Evolutionary conservation across 495 filamentous ascomycete species (phyloP).

Genomic region (Penicillium steckii): DNA sequence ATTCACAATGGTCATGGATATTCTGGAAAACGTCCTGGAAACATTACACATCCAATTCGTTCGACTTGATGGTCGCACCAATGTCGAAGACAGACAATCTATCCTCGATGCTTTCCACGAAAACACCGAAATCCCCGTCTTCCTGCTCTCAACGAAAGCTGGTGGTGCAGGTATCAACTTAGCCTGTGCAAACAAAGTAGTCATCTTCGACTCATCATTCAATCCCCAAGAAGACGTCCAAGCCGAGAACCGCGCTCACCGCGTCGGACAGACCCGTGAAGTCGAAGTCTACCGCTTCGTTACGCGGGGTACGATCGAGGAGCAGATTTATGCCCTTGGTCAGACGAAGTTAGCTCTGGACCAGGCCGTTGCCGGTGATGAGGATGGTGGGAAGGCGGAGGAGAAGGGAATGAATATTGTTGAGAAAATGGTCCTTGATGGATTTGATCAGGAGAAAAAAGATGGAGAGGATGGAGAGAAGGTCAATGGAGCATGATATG

Average conservation of each 20-base stretch:
- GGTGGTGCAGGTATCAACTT: constrained; percentile 96
- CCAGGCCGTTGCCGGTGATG: constrained; percentile 71
- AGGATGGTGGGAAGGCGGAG: constrained; percentile 50
- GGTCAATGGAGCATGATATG: too few species aligned
- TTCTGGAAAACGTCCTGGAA: constrained; percentile 79
- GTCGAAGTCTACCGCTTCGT: constrained; percentile 87
- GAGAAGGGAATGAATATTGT: constrained; percentile 60
- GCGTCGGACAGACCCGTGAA: constrained; percentile 84
- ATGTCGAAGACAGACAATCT: constrained; percentile 77
- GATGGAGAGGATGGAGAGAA: constrained; percentile 28
- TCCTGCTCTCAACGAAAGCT: constrained; percentile 88
- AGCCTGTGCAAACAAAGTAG: constrained; percentile 91
- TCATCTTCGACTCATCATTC: constrained; percentile 94
- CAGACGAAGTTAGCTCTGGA: constrained; percentile 93
- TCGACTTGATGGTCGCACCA: constrained; percentile 81
- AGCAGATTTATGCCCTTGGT: constrained; percentile 85
- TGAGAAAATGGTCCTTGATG: constrained; percentile 57
- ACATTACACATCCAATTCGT: constrained; percentile 71
- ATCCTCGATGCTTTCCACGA: constrained; percentile 79
- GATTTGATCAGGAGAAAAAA: constrained; percentile 33
- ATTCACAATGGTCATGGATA: constrained; percentile 88
- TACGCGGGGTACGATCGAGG: constrained; percentile 81
- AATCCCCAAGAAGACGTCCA: constrained; percentile 97
- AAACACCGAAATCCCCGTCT: constrained; percentile 77
- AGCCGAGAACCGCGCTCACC: constrained; percentile 93